Percentiles rank a stretch among this genome's conserved stretches.
These are phyloP conservation scores for Penstemon davidsonii DNA, from an alignment of 257 asterid species.

Conservation along the genomic window DNA sequence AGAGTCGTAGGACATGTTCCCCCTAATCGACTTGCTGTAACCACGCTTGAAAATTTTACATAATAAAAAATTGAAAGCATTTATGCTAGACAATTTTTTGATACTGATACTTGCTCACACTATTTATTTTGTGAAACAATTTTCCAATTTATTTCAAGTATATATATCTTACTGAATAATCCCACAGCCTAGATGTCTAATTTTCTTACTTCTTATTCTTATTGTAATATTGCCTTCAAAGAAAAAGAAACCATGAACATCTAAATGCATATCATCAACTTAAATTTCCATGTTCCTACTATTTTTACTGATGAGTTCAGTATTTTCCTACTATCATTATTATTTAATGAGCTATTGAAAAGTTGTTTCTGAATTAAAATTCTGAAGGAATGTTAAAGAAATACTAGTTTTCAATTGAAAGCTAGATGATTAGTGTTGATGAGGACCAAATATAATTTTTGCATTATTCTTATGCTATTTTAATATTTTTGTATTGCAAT, in stretches of 20 bases:
- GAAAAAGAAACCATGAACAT: background rate
- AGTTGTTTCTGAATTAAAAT: too few species aligned
- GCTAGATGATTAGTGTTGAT: too few species aligned
- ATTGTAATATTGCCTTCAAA: background rate
- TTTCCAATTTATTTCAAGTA: background rate
- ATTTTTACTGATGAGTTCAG: background rate
- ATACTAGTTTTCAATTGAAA: too few species aligned
- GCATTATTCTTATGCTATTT: too few species aligned
- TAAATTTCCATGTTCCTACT: background rate
- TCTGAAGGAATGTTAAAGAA: too few species aligned
- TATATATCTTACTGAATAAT: background rate
- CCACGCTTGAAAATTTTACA: background rate
- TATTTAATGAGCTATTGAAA: too few species aligned
- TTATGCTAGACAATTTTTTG: background rate
- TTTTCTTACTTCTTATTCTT: background rate
- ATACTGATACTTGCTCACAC: background rate
- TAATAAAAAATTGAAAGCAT: slow-evolving; percentile 12
- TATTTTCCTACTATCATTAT: too few species aligned
- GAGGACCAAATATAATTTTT: too few species aligned
- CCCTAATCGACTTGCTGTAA: slow-evolving; percentile 10
- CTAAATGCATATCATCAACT: background rate
- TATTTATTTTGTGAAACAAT: background rate
- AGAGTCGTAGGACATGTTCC: background rate
- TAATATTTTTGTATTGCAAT: too few species aligned
- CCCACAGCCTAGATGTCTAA: background rate